Evolutionary conservation across 306 rosid species (phyloP).

Genomic region (Herpetospermum pedunculosum): DNA sequence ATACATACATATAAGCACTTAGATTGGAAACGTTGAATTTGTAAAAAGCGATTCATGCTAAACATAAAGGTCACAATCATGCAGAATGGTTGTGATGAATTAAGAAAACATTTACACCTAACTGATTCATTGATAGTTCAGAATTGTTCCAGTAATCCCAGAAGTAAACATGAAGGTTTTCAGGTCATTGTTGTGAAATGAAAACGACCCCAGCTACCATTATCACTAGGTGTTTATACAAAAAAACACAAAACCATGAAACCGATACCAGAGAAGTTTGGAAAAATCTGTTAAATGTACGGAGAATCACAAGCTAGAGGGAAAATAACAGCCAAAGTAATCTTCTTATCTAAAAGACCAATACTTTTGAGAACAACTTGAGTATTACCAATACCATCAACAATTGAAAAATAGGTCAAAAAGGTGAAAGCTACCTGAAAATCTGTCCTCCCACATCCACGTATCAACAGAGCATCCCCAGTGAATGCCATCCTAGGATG

Average conservation of each 20-base stretch:
- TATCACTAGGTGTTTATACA: neutral
- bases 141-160: neutral
- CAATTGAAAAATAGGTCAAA: neutral
- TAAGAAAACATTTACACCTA: neutral
- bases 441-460: constrained; percentile 97
- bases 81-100: neutral
- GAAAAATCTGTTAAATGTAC: neutral
- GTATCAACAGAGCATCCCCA: constrained; percentile 68
- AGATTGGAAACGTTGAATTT: neutral
- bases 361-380: neutral
- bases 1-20: neutral
- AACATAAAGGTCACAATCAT: neutral
- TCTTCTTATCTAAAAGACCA: neutral
- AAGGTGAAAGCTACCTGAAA: constrained; percentile 56
- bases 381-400: neutral
- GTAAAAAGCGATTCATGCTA: neutral
- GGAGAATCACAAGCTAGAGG: neutral
- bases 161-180: neutral
- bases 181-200: neutral
- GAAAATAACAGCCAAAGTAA: neutral
- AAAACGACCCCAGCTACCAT: neutral
- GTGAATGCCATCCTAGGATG: constrained; percentile 89
- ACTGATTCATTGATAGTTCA: neutral
- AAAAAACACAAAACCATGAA: neutral
- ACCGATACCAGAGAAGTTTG: neutral